Evolutionary conservation across 2,329 filamentous ascomycete species (phyloP).

Genomic region (Ploettnerulaceae sp.): DNA sequence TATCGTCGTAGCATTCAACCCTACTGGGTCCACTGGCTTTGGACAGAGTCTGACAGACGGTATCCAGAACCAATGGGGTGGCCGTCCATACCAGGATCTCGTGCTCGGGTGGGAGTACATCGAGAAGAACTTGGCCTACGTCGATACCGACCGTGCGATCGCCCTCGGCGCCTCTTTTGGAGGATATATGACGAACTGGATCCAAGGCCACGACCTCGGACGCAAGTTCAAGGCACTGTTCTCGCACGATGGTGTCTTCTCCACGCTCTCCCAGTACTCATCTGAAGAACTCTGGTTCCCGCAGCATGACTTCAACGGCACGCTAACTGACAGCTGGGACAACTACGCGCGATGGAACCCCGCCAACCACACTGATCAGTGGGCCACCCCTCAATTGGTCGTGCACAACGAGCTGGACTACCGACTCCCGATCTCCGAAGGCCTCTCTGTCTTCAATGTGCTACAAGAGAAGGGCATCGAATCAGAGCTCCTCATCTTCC

Average conservation of each 20-base stretch:
- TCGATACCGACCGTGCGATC: slow-evolving; percentile 63
- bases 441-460: slow-evolving; percentile 55
- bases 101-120: slow-evolving; percentile 72
- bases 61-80: slow-evolving; percentile 43
- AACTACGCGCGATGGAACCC: slow-evolving; percentile 67
- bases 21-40: slow-evolving; percentile 75
- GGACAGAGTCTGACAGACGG: slow-evolving; percentile 66
- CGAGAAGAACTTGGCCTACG: slow-evolving; percentile 55
- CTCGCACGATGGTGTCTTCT: slow-evolving; percentile 22
- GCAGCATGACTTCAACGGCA: slow-evolving; percentile 60
- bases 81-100: slow-evolving; percentile 68
- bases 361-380: slow-evolving; percentile 56
- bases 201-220: slow-evolving; percentile 77
- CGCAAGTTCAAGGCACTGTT: slow-evolving; percentile 73
- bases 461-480: slow-evolving; percentile 52
- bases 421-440: slow-evolving; percentile 75
- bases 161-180: slow-evolving; percentile 69
- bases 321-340: slow-evolving; percentile 54
- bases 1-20: slow-evolving; percentile 72
- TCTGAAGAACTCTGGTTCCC: slow-evolving; percentile 65
- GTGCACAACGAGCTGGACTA: slow-evolving; percentile 90
- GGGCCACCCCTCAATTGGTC: slow-evolving; percentile 80
- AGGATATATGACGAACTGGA: slow-evolving; percentile 80
- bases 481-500: slow-evolving; percentile 58
- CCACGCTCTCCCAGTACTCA: slow-evolving; percentile 43